A percentile compares a stretch with the other conserved stretches of the same genome.
Conservation (phyloP, 1,284 basidiomycete species). For the Austropuccinia psidii region DNA sequence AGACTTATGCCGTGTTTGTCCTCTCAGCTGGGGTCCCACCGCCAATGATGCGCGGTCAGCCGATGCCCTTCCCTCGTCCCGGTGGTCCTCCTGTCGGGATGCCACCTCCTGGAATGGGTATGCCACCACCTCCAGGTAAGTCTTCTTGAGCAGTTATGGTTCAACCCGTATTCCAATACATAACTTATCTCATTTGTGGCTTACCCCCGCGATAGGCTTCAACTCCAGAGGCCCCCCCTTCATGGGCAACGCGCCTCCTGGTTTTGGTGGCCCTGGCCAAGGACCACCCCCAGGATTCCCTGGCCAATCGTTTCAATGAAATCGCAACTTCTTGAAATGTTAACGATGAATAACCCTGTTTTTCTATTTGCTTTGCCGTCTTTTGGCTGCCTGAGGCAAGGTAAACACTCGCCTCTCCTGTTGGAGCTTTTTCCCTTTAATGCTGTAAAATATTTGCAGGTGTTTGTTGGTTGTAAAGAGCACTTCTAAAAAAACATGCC, state of each 20-base stretch:
- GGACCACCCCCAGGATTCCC: slow-evolving; percentile 32
- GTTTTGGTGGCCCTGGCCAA: slow-evolving; percentile 59
- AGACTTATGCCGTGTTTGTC: slow-evolving; percentile 40
- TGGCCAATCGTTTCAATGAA: slow-evolving; percentile 31
- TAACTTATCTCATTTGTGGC: not conserved
- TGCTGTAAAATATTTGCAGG: too few relatives aligned
- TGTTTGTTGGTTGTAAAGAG: too few relatives aligned
- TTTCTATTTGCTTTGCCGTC: too few relatives aligned
- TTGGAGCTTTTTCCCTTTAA: too few relatives aligned
- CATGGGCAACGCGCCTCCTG: slow-evolving; percentile 62
- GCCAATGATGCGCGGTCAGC: slow-evolving; percentile 60
- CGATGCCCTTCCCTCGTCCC: slow-evolving; percentile 63
- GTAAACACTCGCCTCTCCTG: too few relatives aligned
- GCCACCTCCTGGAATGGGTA: slow-evolving; percentile 50
- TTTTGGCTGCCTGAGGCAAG: too few relatives aligned
- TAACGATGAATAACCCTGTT: too few relatives aligned
- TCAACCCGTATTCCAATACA: not conserved
- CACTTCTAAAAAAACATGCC: too few relatives aligned
- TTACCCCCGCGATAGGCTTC: slow-evolving; percentile 54
- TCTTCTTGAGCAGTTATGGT: not conserved
- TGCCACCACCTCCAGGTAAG: slow-evolving; percentile 9
- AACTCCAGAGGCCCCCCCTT: slow-evolving; percentile 30
- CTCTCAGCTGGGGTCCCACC: slow-evolving; percentile 44
- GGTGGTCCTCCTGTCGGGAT: slow-evolving; percentile 63
- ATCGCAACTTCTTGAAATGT: too few relatives aligned